Evolutionary conservation across 306 rosid species (phyloP), one percentile per base, ranked within the genome.

Genomic region (Cicer chorassanicum): DNA sequence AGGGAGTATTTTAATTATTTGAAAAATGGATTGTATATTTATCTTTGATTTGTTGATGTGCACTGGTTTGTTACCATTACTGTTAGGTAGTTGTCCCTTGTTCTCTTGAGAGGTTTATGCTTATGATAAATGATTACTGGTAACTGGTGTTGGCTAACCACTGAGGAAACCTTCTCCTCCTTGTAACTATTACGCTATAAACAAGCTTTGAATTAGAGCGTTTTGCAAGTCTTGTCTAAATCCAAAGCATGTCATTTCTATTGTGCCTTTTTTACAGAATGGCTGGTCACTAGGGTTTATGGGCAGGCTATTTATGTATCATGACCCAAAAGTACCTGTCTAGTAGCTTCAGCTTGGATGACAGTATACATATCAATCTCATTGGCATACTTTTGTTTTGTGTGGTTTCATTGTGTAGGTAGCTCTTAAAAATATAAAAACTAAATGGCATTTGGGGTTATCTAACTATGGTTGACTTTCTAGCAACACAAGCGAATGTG

Each of bases 261-360:
- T 13, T 7, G 6, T 61, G 24, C 21, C 68, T 15, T 1, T n/a
- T 60, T 60, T 60, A 2, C 43, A 60, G 15, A 59, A 34, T 2
- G 44, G 44, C 65, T 2, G 19, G 65, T 60, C 19, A 6, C 41
- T 56, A 21, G 42, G 11, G 18, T 61, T 61, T 34, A 34, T 36
- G 66, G 66, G 66, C 43, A 13, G 66, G 21, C 1, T 61, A 61
- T 59, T 59, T 61, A 61, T 12, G 43, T 40, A 56, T 12, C 65
- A 59, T 1, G 9, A 11, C 15, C 29, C 64, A 21, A 29, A 24
- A 59, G 15, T 12, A 29, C 65, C 18, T 29, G 1, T 42, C 10
- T 24, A 49, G 34, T 29, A 29, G 13, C 65, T 59, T 59, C 5
- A 29, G 2, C 65, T 59, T 59, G 2, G 5, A 29, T 10, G 8